A percentile compares a stretch with the other conserved stretches of the same genome.
These are phyloP conservation scores for Protomyces inouyei DNA, from an alignment of 1,139 yeast species.

Conservation along the genomic window DNA sequence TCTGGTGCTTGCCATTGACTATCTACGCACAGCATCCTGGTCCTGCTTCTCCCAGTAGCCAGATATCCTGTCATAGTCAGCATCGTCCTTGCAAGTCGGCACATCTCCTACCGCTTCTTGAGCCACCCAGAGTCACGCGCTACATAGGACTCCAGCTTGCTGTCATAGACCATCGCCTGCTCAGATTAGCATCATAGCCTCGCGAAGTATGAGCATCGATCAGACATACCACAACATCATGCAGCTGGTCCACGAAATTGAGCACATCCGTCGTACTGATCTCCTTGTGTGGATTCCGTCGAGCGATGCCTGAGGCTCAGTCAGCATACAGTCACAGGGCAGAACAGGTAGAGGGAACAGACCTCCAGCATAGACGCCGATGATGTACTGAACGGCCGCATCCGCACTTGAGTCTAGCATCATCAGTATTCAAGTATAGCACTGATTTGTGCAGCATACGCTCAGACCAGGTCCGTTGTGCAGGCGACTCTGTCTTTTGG, in stretches of 20 bases:
- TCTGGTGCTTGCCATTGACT: neutral
- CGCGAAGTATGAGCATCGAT: neutral
- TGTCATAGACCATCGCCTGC: slow-evolving; percentile 20
- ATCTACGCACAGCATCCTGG: neutral
- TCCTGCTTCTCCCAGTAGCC: neutral
- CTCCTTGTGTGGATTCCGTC: slow-evolving; percentile 4
- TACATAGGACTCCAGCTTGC: neutral
- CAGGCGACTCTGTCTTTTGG: neutral
- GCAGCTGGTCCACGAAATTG: slow-evolving; percentile 13
- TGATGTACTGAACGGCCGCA: slow-evolving; percentile 12
- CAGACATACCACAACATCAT: slow-evolving; percentile 13
- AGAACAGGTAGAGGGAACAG: neutral
- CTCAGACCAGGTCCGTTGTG: slow-evolving; percentile 9
- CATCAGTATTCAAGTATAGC: neutral
- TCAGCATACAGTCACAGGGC: neutral
- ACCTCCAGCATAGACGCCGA: slow-evolving; percentile 7
- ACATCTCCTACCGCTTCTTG: slow-evolving; percentile 6
- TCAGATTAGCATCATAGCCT: neutral
- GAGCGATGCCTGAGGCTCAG: slow-evolving; percentile 6
- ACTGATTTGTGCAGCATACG: neutral
- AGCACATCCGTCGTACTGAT: slow-evolving; percentile 1
- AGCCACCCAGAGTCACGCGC: slow-evolving; percentile 17
- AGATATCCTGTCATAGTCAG: neutral
- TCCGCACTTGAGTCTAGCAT: neutral
- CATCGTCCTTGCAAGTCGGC: neutral